phyloP scores from a whole-genome alignment of 2,329 filamentous ascomycete species.

The Colletotrichum sp. region DNA sequence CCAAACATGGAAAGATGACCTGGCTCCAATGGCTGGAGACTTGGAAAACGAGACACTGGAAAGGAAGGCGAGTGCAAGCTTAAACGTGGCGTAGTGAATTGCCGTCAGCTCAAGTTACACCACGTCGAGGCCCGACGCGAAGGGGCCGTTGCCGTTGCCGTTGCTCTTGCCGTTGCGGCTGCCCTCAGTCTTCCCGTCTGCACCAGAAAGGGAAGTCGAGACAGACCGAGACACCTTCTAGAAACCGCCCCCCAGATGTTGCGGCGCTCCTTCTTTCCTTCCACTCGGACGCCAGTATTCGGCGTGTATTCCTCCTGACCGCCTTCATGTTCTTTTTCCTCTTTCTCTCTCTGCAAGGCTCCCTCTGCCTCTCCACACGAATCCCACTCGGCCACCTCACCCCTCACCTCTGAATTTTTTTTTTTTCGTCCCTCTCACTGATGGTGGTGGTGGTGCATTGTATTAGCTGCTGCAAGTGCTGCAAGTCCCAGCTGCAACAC shows the following conservation, averaged over 20 bases:
- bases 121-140: constrained; percentile 1
- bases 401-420: background rate
- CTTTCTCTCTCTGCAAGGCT: background rate
- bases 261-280: background rate
- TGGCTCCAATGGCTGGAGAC: background rate
- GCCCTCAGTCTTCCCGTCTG: background rate
- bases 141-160: background rate
- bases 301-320: background rate
- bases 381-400: background rate
- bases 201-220: background rate
- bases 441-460: background rate
- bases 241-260: background rate
- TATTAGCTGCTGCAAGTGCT: background rate
- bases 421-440: background rate
- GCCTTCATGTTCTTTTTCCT: constrained; percentile 7
- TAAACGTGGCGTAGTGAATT: background rate
- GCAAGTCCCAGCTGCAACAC: background rate
- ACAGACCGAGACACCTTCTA: background rate
- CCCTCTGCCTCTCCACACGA: background rate
- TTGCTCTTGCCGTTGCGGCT: background rate
- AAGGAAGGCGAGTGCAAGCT: background rate
- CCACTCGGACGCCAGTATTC: background rate
- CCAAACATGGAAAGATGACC: background rate
- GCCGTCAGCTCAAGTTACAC: background rate
- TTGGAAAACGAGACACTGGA: background rate